Evolutionary conservation across 228 moss, liverwort and hornwort species (phyloP), one percentile per base, ranked within the genome.

Genomic region (Sphagnum fallax): DNA sequence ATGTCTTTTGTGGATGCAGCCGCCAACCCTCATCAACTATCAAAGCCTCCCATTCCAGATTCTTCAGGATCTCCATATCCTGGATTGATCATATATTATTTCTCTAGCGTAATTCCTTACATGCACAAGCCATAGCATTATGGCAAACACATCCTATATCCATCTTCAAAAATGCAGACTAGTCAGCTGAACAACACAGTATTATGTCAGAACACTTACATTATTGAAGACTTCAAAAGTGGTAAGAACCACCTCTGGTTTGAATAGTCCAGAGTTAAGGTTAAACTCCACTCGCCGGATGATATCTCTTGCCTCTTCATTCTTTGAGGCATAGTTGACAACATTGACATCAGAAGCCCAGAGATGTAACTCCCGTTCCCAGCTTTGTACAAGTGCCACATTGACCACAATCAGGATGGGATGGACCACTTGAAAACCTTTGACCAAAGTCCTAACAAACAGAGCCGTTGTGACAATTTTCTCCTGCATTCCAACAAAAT

Each of bases 361-460:
- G 48, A 75, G 80, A 51, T 63, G 55, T 65, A 88, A 69, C 77
- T 79, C 88, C 5, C 73, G 75, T 70, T 88, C 78, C 88, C 88
- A 88, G n/a, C 71, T 82, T 72, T 75, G 79, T 47, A 84, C 77
- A 52, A 82, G 67, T 60, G 73, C 75, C 61, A 79, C 75, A 16
- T 82, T 79, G 62, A 84, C 82, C 69, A 82, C 84, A 62, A 88
- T 79, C 71, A 88, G 77, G 52, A 88, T 74, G 48, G 88, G 88
- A 14, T 64, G 77, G 65, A 78, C 82, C 69, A 80, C 75, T 66
- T 74, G 73, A 65, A 58, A 91, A 52, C 85, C 84, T 81, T 91
- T 88, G 71, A 90, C 84, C 76, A 97, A 67, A 66, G 91, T 88
- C 61, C 93, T 79, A 59, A 97, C 77, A 73, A 97, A 93, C 66